Conservation (phyloP, 1,284 basidiomycete genomes). For the Leccinum subfulvum region DNA sequence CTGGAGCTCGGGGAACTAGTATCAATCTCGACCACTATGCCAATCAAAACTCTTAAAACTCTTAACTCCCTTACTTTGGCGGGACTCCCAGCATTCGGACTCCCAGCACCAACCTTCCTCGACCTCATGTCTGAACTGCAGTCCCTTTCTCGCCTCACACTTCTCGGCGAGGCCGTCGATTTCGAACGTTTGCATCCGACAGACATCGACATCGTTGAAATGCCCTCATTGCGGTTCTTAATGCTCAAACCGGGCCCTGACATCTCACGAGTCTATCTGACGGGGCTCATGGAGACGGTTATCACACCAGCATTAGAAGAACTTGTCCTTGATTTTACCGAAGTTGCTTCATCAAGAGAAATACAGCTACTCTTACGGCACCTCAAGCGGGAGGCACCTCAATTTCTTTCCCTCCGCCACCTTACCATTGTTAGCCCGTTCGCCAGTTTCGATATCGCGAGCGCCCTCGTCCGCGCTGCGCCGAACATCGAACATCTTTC, state of each 20-base stretch:
- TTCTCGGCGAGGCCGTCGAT: conserved; percentile 32
- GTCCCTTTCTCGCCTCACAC: conserved; percentile 24
- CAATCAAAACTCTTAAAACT: conserved; percentile 18
- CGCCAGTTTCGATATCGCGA: conserved; percentile 26
- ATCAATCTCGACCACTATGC: conserved; percentile 19
- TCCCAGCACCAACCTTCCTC: conserved; percentile 24
- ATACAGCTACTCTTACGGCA: conserved; percentile 30
- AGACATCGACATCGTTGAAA: conserved; percentile 11
- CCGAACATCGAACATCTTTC: conserved; percentile 27
- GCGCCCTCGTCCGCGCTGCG: conserved; percentile 27
- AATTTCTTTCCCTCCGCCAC: conserved; percentile 24
- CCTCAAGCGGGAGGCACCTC: conserved; percentile 28
- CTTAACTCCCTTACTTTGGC: conserved; percentile 27
- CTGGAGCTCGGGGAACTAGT: conserved; percentile 25
- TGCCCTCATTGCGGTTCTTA: conserved; percentile 24
- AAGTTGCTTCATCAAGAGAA: conserved; percentile 28
- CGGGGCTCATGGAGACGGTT: conserved; percentile 25
- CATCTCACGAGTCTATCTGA: conserved; percentile 31
- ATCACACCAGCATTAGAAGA: conserved; percentile 26
- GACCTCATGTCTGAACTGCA: conserved; percentile 23
- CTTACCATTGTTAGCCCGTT: conserved; percentile 27
- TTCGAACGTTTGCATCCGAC: conserved; percentile 20
- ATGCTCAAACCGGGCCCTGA: conserved; percentile 29
- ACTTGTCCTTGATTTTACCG: conserved; percentile 26
- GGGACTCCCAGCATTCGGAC: conserved; percentile 25